phyloP scores from a whole-genome alignment of 2,329 filamentous ascomycete genomes.

The Beauveria brongniartii region DNA sequence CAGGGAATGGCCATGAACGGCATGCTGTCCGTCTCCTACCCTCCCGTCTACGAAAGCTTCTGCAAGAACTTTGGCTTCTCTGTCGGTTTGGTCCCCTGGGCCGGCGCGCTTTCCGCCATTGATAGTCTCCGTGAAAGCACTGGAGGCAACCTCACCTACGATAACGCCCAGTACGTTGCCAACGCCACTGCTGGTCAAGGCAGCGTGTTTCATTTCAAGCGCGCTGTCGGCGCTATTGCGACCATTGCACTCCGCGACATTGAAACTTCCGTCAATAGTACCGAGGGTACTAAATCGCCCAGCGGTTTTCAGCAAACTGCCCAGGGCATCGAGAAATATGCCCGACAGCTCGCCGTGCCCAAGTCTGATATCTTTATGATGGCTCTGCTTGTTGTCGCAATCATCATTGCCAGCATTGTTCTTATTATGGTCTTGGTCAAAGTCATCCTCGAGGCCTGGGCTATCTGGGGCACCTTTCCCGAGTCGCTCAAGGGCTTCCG shows the following conservation, averaged over 20 bases:
- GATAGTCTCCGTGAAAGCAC: conserved; percentile 74
- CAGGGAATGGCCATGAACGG: conserved; percentile 92
- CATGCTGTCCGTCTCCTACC: conserved; percentile 88
- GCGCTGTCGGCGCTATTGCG: conserved; percentile 39
- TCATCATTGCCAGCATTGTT: conserved; percentile 74
- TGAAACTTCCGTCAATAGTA: conserved; percentile 36
- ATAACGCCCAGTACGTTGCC: conserved; percentile 65
- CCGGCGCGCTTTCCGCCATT: conserved; percentile 69
- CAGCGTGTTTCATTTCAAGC: conserved; percentile 41
- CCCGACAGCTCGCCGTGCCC: conserved; percentile 77
- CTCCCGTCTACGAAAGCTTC: conserved; percentile 81
- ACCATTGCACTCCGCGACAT: conserved; percentile 46
- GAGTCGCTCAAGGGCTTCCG: conserved; percentile 74
- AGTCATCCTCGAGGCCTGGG: conserved; percentile 83
- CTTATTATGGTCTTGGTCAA: conserved; percentile 86
- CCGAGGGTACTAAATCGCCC: conserved; percentile 19
- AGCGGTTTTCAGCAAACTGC: conserved; percentile 44
- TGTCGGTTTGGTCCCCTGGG: conserved; percentile 75
- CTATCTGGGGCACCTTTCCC: conserved; percentile 81
- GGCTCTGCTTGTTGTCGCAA: conserved; percentile 78
- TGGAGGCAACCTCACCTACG: conserved; percentile 77
- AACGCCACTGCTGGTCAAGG: conserved; percentile 62
- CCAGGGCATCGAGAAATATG: conserved; percentile 71
- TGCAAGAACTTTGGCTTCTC: conserved; percentile 91
- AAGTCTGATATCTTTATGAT: conserved; percentile 95